Conservation (phyloP, 306 rosid species). For the Boehmeria nivea region DNA sequence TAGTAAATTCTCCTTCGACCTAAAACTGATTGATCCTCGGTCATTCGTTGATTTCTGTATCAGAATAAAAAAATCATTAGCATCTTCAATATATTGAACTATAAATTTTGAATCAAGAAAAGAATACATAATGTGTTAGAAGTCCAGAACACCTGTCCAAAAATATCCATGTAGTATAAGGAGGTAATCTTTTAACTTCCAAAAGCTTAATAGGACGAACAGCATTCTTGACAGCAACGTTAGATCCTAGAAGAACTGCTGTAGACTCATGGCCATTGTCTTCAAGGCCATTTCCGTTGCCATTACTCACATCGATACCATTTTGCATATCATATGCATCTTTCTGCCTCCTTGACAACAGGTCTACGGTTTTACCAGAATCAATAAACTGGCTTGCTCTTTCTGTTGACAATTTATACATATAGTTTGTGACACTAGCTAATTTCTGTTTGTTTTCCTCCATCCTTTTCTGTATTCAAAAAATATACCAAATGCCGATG, state of each 20-base stretch:
- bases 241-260: conserved; percentile 93
- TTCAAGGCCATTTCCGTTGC: conserved; percentile 50
- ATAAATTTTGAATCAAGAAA: background rate
- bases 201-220: conserved; percentile 87
- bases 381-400: conserved; percentile 32
- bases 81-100: conserved; percentile 1
- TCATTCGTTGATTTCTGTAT: conserved; percentile 97
- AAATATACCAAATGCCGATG: too few species aligned
- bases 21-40: conserved; percentile 94
- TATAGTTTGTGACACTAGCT: conserved; percentile 49
- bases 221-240: conserved; percentile 83
- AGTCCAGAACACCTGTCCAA: conserved; percentile 72
- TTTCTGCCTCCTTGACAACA: conserved; percentile 71
- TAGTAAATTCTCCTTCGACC: conserved; percentile 98
- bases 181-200: conserved; percentile 79
- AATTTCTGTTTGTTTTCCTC: conserved; percentile 76
- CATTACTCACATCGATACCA: conserved; percentile 57
- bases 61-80: conserved; percentile 19
- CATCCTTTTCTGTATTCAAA: conserved; percentile 60
- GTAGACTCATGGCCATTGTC: conserved; percentile 74
- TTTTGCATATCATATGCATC: conserved; percentile 86
- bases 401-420: conserved; percentile 51
- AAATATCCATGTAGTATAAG: conserved; percentile 97
- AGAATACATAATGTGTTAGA: conserved; percentile 7
- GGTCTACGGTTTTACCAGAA: conserved; percentile 41